These are phyloP conservation scores for Parascedosporium putredinis DNA, from an alignment of 2,329 filamentous ascomycete genomes.

Conservation along the genomic window DNA sequence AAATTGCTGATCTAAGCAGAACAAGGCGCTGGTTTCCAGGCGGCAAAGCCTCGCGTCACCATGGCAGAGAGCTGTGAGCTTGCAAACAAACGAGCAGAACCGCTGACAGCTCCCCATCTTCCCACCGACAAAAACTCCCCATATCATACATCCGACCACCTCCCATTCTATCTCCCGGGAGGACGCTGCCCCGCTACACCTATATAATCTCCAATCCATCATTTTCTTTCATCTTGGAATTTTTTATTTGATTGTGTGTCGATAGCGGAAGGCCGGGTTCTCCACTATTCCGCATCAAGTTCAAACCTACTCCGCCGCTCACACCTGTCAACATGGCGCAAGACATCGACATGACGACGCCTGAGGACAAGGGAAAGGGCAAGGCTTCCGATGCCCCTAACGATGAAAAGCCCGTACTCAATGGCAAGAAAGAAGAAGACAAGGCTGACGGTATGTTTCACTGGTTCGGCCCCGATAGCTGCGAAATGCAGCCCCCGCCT, in stretches of 20 bases:
- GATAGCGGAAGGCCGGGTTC: no score
- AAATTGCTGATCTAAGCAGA: constrained; percentile 5
- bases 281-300: constrained; percentile 20
- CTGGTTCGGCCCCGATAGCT: no score
- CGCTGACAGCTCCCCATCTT: constrained; percentile 5
- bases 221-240: not conserved
- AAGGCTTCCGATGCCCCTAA: constrained; percentile 68
- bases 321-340: constrained; percentile 66
- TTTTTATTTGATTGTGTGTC: no score
- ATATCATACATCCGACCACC: constrained; percentile 1
- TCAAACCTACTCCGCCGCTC: constrained; percentile 11
- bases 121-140: constrained; percentile 7
- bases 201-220: not conserved
- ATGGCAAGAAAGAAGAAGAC: constrained; percentile 71
- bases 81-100: constrained; percentile 4
- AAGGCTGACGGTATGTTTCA: constrained; percentile 40
- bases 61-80: constrained; percentile 11
- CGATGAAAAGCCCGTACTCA: constrained; percentile 57
- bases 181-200: not conserved
- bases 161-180: not conserved
- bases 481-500: no score
- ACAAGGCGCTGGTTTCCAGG: constrained; percentile 15
- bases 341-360: constrained; percentile 76
- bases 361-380: constrained; percentile 90
- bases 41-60: constrained; percentile 27